Evolutionary conservation across 176 grass and related monocot genomes (phyloP).

Genomic region (Carex pumila): DNA sequence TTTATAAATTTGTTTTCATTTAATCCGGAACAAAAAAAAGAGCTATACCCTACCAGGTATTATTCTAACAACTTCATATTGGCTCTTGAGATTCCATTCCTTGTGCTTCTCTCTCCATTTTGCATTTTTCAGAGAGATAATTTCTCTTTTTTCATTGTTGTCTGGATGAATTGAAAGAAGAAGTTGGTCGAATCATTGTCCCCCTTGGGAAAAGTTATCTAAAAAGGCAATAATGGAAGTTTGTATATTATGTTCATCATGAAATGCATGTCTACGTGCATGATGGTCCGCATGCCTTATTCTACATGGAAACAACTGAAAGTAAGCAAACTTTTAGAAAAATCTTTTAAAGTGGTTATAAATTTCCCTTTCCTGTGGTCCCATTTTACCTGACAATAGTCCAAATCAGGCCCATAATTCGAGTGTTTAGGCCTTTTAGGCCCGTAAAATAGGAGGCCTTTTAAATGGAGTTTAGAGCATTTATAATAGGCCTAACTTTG

Average conservation of each 20-base stretch:
- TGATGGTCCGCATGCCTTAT: constrained; percentile 17
- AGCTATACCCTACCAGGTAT: too few relatives aligned
- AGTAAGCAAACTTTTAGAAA: background rate
- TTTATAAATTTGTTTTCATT: too few relatives aligned
- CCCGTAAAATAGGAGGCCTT: background rate
- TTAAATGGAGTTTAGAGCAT: background rate
- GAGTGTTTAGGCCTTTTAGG: background rate
- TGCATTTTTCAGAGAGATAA: background rate
- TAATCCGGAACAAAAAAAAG: too few relatives aligned
- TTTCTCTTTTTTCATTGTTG: constrained; percentile 6
- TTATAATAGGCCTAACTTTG: background rate
- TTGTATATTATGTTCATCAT: constrained; percentile 13
- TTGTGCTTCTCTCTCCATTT: background rate
- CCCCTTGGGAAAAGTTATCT: constrained; percentile 7
- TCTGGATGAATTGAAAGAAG: constrained; percentile 7
- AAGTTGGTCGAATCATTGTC: constrained; percentile 16
- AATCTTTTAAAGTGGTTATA: background rate
- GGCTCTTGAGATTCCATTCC: background rate
- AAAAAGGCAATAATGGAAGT: constrained; percentile 14
- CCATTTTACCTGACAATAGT: background rate
- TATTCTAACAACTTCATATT: too few relatives aligned
- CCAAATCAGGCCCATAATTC: background rate
- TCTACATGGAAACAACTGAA: background rate
- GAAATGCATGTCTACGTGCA: constrained; percentile 1
- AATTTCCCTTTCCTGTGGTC: background rate